Evolutionary conservation across 2,329 filamentous ascomycete genomes (phyloP).

Genomic region (Fusarium sp.): DNA sequence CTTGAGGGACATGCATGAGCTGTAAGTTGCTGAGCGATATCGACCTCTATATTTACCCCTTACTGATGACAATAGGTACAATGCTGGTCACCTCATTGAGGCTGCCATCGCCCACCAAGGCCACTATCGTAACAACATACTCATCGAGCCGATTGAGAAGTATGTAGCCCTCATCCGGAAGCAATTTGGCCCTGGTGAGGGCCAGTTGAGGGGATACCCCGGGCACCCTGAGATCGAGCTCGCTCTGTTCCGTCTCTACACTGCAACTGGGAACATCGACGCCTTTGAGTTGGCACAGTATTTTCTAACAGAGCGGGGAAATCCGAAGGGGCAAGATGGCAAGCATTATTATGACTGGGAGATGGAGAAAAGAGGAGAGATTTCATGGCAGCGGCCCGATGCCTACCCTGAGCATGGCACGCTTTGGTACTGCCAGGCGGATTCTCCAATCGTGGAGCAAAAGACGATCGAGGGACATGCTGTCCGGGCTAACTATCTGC

Average conservation of each 20-base stretch:
- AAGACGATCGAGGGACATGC: slow-evolving; percentile 63
- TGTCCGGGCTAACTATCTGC: slow-evolving; percentile 71
- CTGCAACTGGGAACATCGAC: slow-evolving; percentile 49
- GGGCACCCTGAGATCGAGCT: slow-evolving; percentile 64
- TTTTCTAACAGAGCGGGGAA: slow-evolving; percentile 70
- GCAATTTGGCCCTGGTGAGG: slow-evolving; percentile 63
- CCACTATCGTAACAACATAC: slow-evolving; percentile 62
- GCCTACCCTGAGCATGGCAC: slow-evolving; percentile 57
- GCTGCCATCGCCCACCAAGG: slow-evolving; percentile 68
- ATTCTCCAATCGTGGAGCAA: slow-evolving; percentile 62
- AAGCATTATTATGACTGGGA: slow-evolving; percentile 68
- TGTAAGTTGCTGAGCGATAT: slow-evolving; percentile 55
- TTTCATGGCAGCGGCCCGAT: slow-evolving; percentile 59
- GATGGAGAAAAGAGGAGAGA: slow-evolving; percentile 62
- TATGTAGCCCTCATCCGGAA: slow-evolving; percentile 61
- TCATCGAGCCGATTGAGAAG: slow-evolving; percentile 52
- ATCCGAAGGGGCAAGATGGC: slow-evolving; percentile 60
- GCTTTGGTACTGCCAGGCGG: slow-evolving; percentile 68
- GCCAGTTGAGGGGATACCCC: slow-evolving; percentile 69
- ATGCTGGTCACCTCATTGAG: slow-evolving; percentile 72
- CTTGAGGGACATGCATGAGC: slow-evolving; percentile 70
- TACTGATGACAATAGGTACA: slow-evolving; percentile 56
- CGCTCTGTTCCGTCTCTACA: slow-evolving; percentile 54
- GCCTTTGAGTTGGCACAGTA: slow-evolving; percentile 64
- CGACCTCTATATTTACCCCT: background rate